Evolutionary conservation across 2,329 filamentous ascomycete species (phyloP).

Genomic region (Microcyclospora pomicola): DNA sequence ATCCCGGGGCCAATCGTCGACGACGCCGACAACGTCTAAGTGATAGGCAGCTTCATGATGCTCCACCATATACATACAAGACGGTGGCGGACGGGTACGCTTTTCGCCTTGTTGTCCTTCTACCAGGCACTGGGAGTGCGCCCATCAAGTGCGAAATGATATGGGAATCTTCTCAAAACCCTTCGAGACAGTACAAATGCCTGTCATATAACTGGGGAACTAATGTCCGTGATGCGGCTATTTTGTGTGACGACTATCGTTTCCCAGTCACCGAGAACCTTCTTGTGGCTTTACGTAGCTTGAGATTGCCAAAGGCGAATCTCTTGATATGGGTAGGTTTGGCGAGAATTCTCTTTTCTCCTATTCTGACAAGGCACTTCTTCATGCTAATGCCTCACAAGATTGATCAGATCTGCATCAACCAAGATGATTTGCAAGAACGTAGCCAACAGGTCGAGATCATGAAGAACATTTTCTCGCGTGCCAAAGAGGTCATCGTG

Average conservation of each 20-base stretch:
- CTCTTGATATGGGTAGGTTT: constrained; percentile 17
- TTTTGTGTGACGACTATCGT: constrained; percentile 17
- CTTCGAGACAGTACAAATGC: constrained; percentile 11
- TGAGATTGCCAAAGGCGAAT: constrained; percentile 14
- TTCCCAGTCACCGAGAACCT: constrained; percentile 19
- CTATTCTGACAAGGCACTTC: constrained; percentile 6
- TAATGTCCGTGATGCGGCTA: constrained; percentile 10
- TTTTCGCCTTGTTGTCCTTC: constrained; percentile 15
- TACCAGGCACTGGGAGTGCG: constrained; percentile 10
- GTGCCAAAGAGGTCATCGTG: constrained; percentile 13
- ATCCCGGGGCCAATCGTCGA: constrained; percentile 8
- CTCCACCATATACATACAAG: constrained; percentile 10
- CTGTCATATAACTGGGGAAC: constrained; percentile 19
- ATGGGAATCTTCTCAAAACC: constrained; percentile 13
- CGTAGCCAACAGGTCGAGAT: constrained; percentile 22
- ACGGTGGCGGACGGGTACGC: constrained; percentile 16
- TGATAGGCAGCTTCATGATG: constrained; percentile 7
- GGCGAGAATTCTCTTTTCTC: background rate
- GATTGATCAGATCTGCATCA: constrained; percentile 21
- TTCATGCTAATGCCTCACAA: no score
- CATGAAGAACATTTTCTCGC: constrained; percentile 23
- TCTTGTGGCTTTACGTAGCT: constrained; percentile 11
- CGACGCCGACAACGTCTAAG: constrained; percentile 10
- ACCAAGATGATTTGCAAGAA: constrained; percentile 20
- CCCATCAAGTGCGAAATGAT: constrained; percentile 12